Evolutionary conservation across 352 stramenopile species (phyloP).

Genomic region (Globisporangium viniferum): DNA sequence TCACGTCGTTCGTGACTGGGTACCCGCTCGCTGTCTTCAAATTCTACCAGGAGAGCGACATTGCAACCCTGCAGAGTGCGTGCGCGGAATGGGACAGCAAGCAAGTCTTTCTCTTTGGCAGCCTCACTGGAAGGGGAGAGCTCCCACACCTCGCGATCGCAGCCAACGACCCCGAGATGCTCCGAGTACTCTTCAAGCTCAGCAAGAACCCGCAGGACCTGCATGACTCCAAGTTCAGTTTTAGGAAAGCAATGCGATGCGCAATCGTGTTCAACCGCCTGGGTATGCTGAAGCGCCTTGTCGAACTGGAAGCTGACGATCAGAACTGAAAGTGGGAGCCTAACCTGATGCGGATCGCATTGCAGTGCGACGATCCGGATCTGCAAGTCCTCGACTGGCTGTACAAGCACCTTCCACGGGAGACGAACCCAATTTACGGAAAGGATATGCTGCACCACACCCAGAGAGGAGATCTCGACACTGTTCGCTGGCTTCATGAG

Average conservation of each 20-base stretch:
- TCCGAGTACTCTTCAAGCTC: background rate
- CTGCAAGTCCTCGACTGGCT: slow-evolving; percentile 7
- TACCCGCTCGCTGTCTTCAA: background rate
- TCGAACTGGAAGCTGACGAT: background rate
- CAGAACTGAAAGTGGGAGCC: background rate
- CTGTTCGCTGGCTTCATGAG: slow-evolving; percentile 2
- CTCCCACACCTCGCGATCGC: slow-evolving; percentile 11
- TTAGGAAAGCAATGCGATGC: background rate
- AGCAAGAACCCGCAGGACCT: background rate
- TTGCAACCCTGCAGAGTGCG: background rate
- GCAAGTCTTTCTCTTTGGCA: background rate
- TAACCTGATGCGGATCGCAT: background rate
- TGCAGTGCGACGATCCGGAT: background rate
- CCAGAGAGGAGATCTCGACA: background rate
- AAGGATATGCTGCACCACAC: background rate
- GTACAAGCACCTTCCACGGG: background rate
- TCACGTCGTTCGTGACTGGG: background rate
- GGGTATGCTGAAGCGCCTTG: background rate
- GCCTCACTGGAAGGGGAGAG: background rate
- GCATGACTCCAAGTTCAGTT: background rate
- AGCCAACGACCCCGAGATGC: slow-evolving; percentile 3
- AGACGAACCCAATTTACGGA: background rate
- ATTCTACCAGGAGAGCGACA: background rate
- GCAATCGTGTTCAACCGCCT: slow-evolving; percentile 5
- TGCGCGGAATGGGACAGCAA: background rate